Conservation (phyloP, 305 asterid genomes). For the Fraxinus nigra region DNA sequence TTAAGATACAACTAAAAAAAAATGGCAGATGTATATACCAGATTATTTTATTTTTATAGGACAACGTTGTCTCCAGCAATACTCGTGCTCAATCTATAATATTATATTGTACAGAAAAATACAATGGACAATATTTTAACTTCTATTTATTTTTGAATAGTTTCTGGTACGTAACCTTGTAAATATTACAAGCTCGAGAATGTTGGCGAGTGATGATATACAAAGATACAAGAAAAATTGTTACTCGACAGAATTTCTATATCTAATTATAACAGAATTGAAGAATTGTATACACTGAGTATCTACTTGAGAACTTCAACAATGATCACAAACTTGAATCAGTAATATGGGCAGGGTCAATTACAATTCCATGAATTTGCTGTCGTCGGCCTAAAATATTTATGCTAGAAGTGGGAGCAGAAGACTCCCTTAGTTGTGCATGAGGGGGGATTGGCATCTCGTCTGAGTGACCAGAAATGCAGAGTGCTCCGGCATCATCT, state of each 20-base stretch:
- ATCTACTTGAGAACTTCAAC: constrained; percentile 12
- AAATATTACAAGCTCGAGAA: background rate
- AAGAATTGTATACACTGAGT: background rate
- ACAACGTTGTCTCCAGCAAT: background rate
- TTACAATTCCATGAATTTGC: constrained; percentile 50
- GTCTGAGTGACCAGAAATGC: constrained; percentile 70
- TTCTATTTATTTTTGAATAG: background rate
- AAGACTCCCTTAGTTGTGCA: constrained; percentile 36
- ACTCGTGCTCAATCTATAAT: background rate
- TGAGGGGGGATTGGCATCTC: constrained; percentile 61
- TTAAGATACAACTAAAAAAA: background rate
- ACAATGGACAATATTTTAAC: background rate
- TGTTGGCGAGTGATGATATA: background rate
- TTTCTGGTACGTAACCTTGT: background rate
- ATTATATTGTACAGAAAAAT: background rate
- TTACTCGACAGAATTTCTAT: background rate
- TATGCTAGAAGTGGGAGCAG: constrained; percentile 28
- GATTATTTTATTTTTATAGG: background rate
- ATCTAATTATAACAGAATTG: background rate
- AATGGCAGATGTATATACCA: background rate
- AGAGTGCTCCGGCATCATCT: constrained; percentile 80
- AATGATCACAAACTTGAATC: constrained; percentile 32
- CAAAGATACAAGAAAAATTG: background rate
- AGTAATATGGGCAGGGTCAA: constrained; percentile 58
- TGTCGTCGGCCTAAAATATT: constrained; percentile 28